Evolutionary conservation across 148 eudicot genomes (phyloP), one percentile per base, ranked within the genome.

Genomic region (Rhododendron griersonianum): DNA sequence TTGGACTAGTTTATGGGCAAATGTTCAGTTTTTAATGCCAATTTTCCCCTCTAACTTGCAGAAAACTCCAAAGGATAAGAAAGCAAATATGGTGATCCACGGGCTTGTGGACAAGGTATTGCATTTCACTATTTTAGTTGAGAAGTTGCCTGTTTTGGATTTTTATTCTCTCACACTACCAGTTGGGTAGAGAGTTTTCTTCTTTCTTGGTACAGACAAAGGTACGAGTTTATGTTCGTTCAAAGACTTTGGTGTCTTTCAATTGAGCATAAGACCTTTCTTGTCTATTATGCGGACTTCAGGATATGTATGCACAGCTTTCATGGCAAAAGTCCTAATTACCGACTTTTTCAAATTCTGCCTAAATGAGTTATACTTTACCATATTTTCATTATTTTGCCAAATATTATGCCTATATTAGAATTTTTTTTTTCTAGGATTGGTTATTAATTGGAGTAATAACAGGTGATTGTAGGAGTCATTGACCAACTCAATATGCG

Each of bases 11-110:
- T 53, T 53, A 53, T 0, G 0, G 5, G 3, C 59, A 53, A 57
- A 4, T 57, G 61, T 59, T 59, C 23, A 23, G 9, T n/a, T 63
- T 63, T 63, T 63, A 23, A 63, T 63, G 11, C 5, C 37, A 63
- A 51, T 33, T 84, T 51, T 18, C 53, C 81, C 69, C 51, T 73
- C 80, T 65, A 81, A 83, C 82, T 82, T 90, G 47, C 93, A 96
- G 99, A 85, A 95, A 92, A 96, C 99, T 86, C 98, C 99, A 0
- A 96, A 96, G 89, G 99, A 96, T 92, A 92, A 94, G 89, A 92
- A 96, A 85, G 99, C 98, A 88, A 90, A 90, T 86, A 84, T 96
- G 90, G 96, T 96, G 88, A 94, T 96, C 84, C 99, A 92, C 85
- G 98, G 95, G 83, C 91, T 91, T 88, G 98, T 96, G 33, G 99